Percentiles rank a stretch among this genome's conserved stretches.
Evolutionary conservation across 2,329 filamentous ascomycete genomes (phyloP).

Genomic region (Tolypocladium amazonense): DNA sequence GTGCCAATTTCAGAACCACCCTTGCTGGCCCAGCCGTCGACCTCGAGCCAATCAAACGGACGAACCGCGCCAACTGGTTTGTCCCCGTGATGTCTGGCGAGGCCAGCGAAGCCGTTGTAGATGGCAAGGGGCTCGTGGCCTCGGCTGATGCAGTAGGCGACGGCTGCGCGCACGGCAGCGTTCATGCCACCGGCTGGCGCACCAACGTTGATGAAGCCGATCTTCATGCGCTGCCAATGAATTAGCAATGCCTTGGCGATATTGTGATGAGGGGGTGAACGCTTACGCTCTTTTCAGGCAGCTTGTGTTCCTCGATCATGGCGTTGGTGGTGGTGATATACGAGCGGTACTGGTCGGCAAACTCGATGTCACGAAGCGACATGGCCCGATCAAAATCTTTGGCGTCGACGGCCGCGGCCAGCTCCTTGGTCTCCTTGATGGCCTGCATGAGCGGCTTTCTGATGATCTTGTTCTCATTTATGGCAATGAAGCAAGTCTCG

Average conservation of each 20-base stretch:
- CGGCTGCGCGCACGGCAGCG: constrained; percentile 83
- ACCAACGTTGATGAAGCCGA: constrained; percentile 94
- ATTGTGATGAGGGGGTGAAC: too few relatives aligned
- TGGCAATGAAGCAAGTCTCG: constrained; percentile 88
- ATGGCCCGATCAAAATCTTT: constrained; percentile 86
- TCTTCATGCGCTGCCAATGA: constrained; percentile 60
- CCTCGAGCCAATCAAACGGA: constrained; percentile 83
- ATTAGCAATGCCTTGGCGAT: constrained; percentile 15
- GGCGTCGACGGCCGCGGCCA: constrained; percentile 68
- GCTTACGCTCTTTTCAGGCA: constrained; percentile 61
- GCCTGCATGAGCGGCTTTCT: constrained; percentile 83
- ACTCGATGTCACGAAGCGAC: constrained; percentile 82
- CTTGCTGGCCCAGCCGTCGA: constrained; percentile 90
- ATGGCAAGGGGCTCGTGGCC: constrained; percentile 92
- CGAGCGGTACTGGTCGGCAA: constrained; percentile 81
- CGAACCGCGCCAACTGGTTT: constrained; percentile 73
- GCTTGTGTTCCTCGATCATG: constrained; percentile 53
- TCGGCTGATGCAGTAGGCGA: constrained; percentile 82
- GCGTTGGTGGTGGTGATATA: constrained; percentile 87
- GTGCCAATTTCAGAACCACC: constrained; percentile 97
- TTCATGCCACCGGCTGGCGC: constrained; percentile 98
- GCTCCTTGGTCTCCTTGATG: constrained; percentile 74
- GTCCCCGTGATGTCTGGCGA: constrained; percentile 83
- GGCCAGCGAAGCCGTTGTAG: constrained; percentile 92
- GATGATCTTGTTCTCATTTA: constrained; percentile 96